These are phyloP conservation scores for Halophytophthora batemanensis DNA, from an alignment of 352 stramenopile species.

Conservation along the genomic window DNA sequence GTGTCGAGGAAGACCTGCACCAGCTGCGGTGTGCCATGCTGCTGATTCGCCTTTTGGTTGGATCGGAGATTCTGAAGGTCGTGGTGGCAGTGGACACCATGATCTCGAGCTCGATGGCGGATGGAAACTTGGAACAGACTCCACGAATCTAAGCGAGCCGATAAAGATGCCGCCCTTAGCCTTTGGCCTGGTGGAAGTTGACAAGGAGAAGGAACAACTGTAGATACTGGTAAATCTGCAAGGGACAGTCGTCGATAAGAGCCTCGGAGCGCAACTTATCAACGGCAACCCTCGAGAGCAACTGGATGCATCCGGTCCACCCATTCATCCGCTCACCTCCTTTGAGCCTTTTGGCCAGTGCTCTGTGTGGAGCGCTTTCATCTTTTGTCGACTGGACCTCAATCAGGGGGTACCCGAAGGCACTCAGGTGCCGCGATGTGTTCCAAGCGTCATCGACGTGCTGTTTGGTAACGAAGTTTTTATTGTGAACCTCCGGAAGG, in stretches of 20 bases:
- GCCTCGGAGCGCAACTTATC: slow-evolving; percentile 14
- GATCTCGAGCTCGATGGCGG: slow-evolving; percentile 16
- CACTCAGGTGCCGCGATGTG: slow-evolving; percentile 1
- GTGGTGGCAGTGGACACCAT: slow-evolving; percentile 6
- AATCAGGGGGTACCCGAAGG: slow-evolving; percentile 1
- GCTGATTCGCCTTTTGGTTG: slow-evolving; percentile 11
- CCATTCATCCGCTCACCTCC: background rate
- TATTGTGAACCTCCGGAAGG: no score
- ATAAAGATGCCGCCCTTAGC: background rate
- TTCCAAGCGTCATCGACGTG: slow-evolving; percentile 8
- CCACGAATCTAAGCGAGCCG: slow-evolving; percentile 9
- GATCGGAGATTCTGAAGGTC: slow-evolving; percentile 2
- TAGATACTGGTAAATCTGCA: slow-evolving; percentile 5
- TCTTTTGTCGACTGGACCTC: slow-evolving; percentile 6
- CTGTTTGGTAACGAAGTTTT: slow-evolving; percentile 9
- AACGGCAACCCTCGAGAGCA: slow-evolving; percentile 8
- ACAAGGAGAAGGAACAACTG: background rate
- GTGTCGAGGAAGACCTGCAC: slow-evolving; percentile 5
- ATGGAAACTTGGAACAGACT: slow-evolving; percentile 20
- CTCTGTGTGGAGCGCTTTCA: slow-evolving; percentile 10
- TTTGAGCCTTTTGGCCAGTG: slow-evolving; percentile 8
- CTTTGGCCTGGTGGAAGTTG: background rate
- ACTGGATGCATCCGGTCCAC: background rate
- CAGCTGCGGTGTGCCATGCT: slow-evolving; percentile 16
- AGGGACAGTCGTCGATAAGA: slow-evolving; percentile 9